Base-by-base conservation (phyloP, 495 filamentous ascomycete species). In the Talaromyces adpressus region DNA sequence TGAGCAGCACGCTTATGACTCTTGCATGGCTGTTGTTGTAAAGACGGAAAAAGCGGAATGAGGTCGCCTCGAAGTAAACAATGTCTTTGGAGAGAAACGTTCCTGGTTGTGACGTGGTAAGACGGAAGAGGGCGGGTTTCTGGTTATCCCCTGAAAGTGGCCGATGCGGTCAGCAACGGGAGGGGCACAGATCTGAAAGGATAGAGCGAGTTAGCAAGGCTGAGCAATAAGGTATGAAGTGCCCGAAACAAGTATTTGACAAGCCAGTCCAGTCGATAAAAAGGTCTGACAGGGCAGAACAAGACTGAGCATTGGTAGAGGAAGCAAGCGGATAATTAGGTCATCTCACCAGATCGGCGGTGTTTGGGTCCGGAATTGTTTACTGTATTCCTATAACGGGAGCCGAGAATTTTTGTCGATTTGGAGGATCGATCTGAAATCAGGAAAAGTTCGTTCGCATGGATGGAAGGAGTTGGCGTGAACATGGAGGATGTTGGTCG, bases 121-220 rank as follows among this genome's bases (percentile, higher is more conserved):
- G 22, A 61, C 34, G 59, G 36, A 56, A 56, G 27, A 27, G 52
- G 11, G 52, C 52, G 52, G 52, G 22, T 27, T 29, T 25, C 52
- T 27, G 59, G 32, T n/a, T 49, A 41, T 61, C 59, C 59, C 59
- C 59, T 61, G 59, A 61, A 49, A 45, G 14, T 61, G 34, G 16
- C 29, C 57, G 22, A 56, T 53, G 49, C 18, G 23, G 49, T 56
- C 52, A 56, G 27, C 27, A 29, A 22, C 52, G 52, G 16, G 52
- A 56, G 52, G 27, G 52, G 27, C 27, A 27, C 27, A 14, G 27
- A 27, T 53, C 52, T 56, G 27, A 14, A 9, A 29, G 52, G 22
- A 56, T 16, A 12, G 22, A 27, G 23, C 4, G 22, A 56, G 16
- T 56, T 56, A 56, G 52, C 52, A 56, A 56, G 27, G 22, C 27